Base-by-base conservation (phyloP, 352 stramenopile species). In the Phytophthora meadii region DNA sequence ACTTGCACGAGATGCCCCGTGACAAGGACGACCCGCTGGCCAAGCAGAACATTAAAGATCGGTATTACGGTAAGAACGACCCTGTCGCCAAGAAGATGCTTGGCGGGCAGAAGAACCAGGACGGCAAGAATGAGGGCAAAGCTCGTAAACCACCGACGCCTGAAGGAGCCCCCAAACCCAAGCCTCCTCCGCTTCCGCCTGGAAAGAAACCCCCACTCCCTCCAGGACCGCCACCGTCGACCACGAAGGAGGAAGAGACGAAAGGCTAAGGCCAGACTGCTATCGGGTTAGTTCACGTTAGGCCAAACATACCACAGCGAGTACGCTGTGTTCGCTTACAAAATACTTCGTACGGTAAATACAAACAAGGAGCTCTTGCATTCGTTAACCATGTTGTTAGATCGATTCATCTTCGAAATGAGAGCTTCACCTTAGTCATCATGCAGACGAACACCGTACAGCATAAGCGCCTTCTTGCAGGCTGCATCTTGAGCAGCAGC, bases 21-120 rank as follows among this genome's bases (percentile, higher is more conserved):
- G 86, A 86, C 64, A 95, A 97, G 72, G 93, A 94, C 71, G 93
- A 98, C 71, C 92, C 94, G 36, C 74, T 98, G 27, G 87, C 86
- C n/a, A 98, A 98, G 69, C 95, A 98, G 73, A 98, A 98, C 87
- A 98, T 97, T 32, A 94, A 97, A 50, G 92, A 98, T 73, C 79
- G 96, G 12, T 98, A 96, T 71, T 97, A 97, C 59, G 94, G 96
- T 70, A 96, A 92, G 48, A 98, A 97, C 60, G 94, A 98, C 77
- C 93, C 93, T 1, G 94, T 98, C 4, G 94, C 93, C 4, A 74
- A 85, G 19, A 97, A 97, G 68, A 97, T 98, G 68, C 68, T 98
- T 25, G 80, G 71, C 1, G 60, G 68, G 34, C 58, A 65, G 30
- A 72, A 78, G 17, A 60, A 68, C 11, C 50, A 69, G n/a, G 66